These are phyloP conservation scores for Graphiopsis chlorocephala DNA, from an alignment of 2,329 filamentous ascomycete species.

Conservation along the genomic window DNA sequence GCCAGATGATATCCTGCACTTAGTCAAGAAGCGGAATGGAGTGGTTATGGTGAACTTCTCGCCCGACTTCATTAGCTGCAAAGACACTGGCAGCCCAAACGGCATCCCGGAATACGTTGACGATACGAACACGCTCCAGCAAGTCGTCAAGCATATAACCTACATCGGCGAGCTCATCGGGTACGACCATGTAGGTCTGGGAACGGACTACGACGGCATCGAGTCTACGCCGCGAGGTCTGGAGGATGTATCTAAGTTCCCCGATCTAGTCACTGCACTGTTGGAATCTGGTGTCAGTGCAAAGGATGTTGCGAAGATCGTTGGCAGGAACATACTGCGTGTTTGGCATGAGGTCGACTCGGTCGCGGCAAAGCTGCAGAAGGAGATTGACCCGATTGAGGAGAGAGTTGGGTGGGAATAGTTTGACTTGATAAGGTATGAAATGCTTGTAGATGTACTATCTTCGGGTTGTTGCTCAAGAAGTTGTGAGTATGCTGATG, in stretches of 20 bases:
- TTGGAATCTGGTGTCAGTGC: constrained; percentile 72
- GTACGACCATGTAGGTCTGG: constrained; percentile 82
- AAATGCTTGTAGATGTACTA: neutral
- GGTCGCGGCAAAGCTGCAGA: constrained; percentile 66
- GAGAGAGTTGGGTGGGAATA: constrained; percentile 28
- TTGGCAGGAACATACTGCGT: constrained; percentile 75
- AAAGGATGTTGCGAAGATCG: constrained; percentile 69
- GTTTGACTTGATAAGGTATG: neutral
- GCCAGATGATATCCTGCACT: constrained; percentile 73
- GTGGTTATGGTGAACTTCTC: constrained; percentile 91
- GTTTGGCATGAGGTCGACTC: constrained; percentile 79
- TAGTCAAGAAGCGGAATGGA: constrained; percentile 70
- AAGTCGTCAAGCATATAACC: constrained; percentile 76
- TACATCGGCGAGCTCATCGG: constrained; percentile 82
- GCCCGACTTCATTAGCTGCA: constrained; percentile 78
- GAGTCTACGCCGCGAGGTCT: constrained; percentile 65
- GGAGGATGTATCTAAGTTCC: constrained; percentile 82
- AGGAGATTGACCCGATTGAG: constrained; percentile 42
- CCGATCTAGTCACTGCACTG: constrained; percentile 72
- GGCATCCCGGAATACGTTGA: constrained; percentile 66
- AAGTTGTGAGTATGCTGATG: too few relatives aligned
- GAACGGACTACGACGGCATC: constrained; percentile 87
- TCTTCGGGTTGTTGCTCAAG: neutral
- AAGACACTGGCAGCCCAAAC: constrained; percentile 51
- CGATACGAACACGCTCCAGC: constrained; percentile 67